Base-by-base conservation (phyloP, 371 early-diverging fungal species). In the Cladochytrium tenue region DNA sequence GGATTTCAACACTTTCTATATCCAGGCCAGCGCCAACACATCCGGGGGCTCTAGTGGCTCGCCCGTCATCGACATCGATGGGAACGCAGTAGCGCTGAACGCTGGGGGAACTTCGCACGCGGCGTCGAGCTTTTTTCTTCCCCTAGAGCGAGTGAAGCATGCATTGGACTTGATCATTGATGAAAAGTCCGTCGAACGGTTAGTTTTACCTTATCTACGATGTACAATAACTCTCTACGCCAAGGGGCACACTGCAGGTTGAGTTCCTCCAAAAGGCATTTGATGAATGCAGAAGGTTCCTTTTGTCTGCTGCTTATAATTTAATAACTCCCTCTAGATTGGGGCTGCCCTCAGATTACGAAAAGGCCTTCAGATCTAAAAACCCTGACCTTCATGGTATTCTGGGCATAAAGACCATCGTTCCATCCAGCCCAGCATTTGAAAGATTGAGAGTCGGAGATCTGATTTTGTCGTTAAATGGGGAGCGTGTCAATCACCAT, bases 41-140 rank as follows among this genome's bases (percentile, higher is more conserved):
- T 76, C 76, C 15, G 79, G 81, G 13, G 80, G 76, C 36, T 69
- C 70, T 58, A 75, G 76, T 3, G 96, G 96, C 3, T 92, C 93
- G 3, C 95, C 96, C 2, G 95, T 96, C 0, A 86, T 96, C 60
- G 92, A 95, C 73, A 90, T 94, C 60, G 84, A 93, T 36, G 96
- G 96, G 64, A 88, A 93, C 62, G 96, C 96, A 7, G 43, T 95
- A 25, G 95, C 90, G 10, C 74, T 95, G 33, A 92, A 95, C 66
- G 93, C 93, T 15, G 93, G 92, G 20, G 78, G 78, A 1, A 68
- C 76, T 2, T 72, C 69, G 5, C 32, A 53, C 51, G 90, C 92
- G n/a, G 93, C 93, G 1, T 90, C 95, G 2, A 89, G 90, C 69
- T 95, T 93, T 83, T 95, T 93, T 72, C 83, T 95, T 53, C 96